A percentile compares a stretch with the other conserved stretches of the same genome.
These are phyloP conservation scores for Aegilops bicornis DNA, from an alignment of 176 grass and related monocot genomes.

Conservation along the genomic window DNA sequence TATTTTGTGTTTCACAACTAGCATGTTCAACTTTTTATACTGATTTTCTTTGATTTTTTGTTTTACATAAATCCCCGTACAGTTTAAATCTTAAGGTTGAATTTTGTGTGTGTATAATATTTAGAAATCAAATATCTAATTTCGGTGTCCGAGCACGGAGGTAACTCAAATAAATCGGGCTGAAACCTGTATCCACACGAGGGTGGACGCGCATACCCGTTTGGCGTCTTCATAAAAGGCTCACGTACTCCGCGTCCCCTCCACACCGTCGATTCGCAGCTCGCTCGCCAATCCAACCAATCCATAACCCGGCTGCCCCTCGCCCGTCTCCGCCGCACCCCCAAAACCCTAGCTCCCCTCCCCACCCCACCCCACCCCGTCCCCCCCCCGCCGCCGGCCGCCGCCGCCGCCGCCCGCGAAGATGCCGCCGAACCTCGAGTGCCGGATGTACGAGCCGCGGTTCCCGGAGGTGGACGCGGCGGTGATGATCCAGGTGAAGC, in stretches of 20 bases:
- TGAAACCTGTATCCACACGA: neutral
- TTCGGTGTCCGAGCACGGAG: too few relatives aligned
- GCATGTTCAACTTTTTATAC: too few relatives aligned
- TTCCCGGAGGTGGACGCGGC: slow-evolving; percentile 73
- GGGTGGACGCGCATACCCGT: neutral
- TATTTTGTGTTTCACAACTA: too few relatives aligned
- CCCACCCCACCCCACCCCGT: neutral
- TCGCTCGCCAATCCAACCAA: neutral
- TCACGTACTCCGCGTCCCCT: neutral
- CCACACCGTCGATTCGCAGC: neutral
- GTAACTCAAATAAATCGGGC: too few relatives aligned
- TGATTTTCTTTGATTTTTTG: too few relatives aligned
- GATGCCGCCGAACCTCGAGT: slow-evolving; percentile 57
- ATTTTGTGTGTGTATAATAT: too few relatives aligned
- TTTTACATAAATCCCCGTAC: too few relatives aligned
- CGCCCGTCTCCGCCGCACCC: neutral
- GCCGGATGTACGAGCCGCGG: slow-evolving; percentile 68
- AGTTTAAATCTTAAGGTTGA: too few relatives aligned
- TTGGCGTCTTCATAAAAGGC: neutral
- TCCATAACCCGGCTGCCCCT: neutral
- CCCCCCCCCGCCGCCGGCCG: neutral
- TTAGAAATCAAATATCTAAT: too few relatives aligned
- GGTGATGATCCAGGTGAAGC: slow-evolving; percentile 81
- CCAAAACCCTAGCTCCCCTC: slow-evolving; percentile 22
- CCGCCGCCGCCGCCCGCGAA: neutral